Evolutionary conservation across 1,284 basidiomycete genomes (phyloP).

Genomic region (Macrocybe sp.): DNA sequence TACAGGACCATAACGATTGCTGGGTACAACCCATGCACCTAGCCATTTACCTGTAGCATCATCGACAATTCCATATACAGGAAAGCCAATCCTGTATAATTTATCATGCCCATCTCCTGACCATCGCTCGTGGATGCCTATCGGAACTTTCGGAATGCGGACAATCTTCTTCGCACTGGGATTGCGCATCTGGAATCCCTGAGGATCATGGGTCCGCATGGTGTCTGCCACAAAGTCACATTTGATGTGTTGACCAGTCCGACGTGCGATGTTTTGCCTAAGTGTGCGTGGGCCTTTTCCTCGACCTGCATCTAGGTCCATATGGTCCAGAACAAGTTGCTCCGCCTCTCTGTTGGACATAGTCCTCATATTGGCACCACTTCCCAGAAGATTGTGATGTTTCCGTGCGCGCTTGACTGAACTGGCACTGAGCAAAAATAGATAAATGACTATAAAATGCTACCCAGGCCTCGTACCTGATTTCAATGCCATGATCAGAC

Average conservation of each 20-base stretch:
- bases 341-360: slow-evolving; percentile 8
- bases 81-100: slow-evolving; percentile 29
- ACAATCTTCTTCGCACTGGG: slow-evolving; percentile 18
- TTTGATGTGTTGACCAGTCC: slow-evolving; percentile 6
- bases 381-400: slow-evolving; percentile 10
- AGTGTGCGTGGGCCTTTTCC: slow-evolving; percentile 10
- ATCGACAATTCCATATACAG: slow-evolving; percentile 28
- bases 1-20: slow-evolving; percentile 20
- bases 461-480: slow-evolving; percentile 10
- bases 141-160: slow-evolving; percentile 14
- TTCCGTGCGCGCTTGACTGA: slow-evolving; percentile 14
- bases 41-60: slow-evolving; percentile 25
- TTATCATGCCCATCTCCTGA: slow-evolving; percentile 32
- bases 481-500: slow-evolving; percentile 12
- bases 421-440: slow-evolving; percentile 4
- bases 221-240: slow-evolving; percentile 13
- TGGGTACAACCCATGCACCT: slow-evolving; percentile 29
- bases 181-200: slow-evolving; percentile 19
- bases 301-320: slow-evolving; percentile 15
- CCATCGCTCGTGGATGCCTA: slow-evolving; percentile 28
- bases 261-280: slow-evolving; percentile 8
- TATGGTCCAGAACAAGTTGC: slow-evolving; percentile 15
- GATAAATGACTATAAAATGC: neutral
- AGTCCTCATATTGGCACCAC: slow-evolving; percentile 4
- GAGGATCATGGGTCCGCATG: slow-evolving; percentile 23